phyloP scores from a whole-genome alignment of 352 stramenopile genomes.

The Elongisporangium anandrum region DNA sequence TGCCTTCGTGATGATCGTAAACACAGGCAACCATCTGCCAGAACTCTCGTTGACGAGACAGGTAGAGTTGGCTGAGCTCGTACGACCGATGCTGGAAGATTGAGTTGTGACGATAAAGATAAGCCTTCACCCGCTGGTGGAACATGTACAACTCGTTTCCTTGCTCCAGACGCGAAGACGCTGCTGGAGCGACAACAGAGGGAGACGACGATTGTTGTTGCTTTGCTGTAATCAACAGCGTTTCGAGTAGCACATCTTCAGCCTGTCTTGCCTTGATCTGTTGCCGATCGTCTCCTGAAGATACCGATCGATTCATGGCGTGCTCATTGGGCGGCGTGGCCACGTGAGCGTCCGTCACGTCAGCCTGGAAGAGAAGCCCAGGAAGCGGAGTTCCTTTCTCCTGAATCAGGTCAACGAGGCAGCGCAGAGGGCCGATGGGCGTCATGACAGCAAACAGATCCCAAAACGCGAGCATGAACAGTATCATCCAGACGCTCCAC shows the following conservation, averaged over 20 bases:
- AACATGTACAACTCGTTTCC: slow-evolving; percentile 12
- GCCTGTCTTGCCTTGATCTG: slow-evolving; percentile 4
- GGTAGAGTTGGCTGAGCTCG: slow-evolving; percentile 27
- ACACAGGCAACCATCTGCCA: slow-evolving; percentile 21
- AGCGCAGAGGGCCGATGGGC: slow-evolving; percentile 92
- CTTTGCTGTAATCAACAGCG: slow-evolving; percentile 5
- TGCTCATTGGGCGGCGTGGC: background rate
- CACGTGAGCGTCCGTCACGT: slow-evolving; percentile 47
- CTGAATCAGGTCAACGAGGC: slow-evolving; percentile 91
- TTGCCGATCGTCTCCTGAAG: slow-evolving; percentile 4
- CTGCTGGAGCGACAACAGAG: background rate
- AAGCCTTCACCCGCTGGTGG: slow-evolving; percentile 28
- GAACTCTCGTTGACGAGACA: slow-evolving; percentile 23
- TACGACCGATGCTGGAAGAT: slow-evolving; percentile 18
- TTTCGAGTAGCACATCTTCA: slow-evolving; percentile 19
- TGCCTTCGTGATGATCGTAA: slow-evolving; percentile 16
- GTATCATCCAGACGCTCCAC: slow-evolving; percentile 86
- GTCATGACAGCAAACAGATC: slow-evolving; percentile 97
- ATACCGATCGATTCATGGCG: background rate
- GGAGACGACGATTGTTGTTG: background rate
- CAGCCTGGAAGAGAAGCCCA: slow-evolving; percentile 93
- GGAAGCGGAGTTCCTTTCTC: slow-evolving; percentile 85
- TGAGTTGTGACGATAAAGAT: slow-evolving; percentile 40
- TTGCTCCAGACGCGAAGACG: slow-evolving; percentile 4
- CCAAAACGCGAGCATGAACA: slow-evolving; percentile 95